Percentiles rank a stretch among this genome's conserved stretches.
Evolutionary conservation across 305 asterid genomes (phyloP).

Genomic region (Fraxinus baroniana): DNA sequence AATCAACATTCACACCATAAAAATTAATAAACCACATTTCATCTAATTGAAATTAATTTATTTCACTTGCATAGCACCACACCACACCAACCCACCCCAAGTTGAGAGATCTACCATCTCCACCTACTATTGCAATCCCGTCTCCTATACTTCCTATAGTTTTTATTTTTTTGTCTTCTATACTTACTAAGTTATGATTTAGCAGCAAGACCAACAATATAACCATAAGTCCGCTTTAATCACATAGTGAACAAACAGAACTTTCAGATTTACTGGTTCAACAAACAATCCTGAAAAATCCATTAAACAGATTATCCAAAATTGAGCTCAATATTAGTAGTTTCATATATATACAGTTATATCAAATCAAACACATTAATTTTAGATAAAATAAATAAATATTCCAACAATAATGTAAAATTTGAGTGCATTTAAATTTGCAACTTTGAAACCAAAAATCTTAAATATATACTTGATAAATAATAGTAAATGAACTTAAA

Average conservation of each 20-base stretch:
- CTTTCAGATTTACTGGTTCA: not conserved
- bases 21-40: not conserved
- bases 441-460: not conserved
- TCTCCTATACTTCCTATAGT: not conserved
- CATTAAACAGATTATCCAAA: not conserved
- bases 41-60: not conserved
- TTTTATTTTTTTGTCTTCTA: too few species aligned
- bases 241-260: not conserved
- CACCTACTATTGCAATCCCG: not conserved
- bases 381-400: not conserved
- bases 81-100: too few species aligned
- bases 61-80: not conserved
- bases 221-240: not conserved
- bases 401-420: not conserved
- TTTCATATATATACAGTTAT: not conserved
- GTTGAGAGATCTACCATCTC: too few species aligned
- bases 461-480: not conserved
- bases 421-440: not conserved
- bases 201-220: not conserved
- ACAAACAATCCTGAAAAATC: not conserved
- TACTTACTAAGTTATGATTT: not conserved
- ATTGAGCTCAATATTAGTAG: not conserved
- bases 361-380: not conserved
- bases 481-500: not conserved
- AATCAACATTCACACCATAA: not conserved